A percentile compares a stretch with the other conserved stretches of the same genome.
phyloP scores from a whole-genome alignment of 345 rosid species.

The Corchorus capsularis region DNA sequence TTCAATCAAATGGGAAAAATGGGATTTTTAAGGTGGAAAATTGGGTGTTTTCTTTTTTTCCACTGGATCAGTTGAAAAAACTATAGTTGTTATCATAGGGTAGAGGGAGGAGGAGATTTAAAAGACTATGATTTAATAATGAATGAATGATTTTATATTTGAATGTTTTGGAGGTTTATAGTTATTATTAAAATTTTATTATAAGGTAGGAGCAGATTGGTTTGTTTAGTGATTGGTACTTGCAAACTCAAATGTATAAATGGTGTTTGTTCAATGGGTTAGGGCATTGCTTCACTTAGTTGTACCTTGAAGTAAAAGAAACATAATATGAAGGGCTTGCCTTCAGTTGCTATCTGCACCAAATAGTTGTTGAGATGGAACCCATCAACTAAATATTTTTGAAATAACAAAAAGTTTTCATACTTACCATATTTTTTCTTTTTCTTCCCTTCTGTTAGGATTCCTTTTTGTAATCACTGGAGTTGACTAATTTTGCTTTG shows the following conservation, averaged over 20 bases:
- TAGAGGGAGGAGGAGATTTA: not conserved
- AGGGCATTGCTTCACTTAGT: conserved; percentile 36
- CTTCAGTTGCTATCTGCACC: conserved; percentile 41
- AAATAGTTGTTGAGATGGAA: conserved; percentile 56
- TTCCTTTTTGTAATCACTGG: not conserved
- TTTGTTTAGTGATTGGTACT: conserved; percentile 28
- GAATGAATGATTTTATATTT: conserved; percentile 12
- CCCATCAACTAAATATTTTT: conserved; percentile 40
- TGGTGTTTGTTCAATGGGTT: conserved; percentile 7
- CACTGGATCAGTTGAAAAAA: not conserved
- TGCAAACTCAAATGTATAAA: conserved; percentile 24
- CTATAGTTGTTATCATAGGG: not conserved
- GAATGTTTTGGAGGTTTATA: not conserved
- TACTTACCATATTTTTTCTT: not conserved
- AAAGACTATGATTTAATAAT: conserved; percentile 13
- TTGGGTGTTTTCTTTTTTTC: not conserved
- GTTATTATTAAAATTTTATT: not conserved
- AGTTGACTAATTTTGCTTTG: conserved; percentile 6
- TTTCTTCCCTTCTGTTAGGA: not conserved
- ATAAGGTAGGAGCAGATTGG: conserved; percentile 20
- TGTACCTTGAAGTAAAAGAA: conserved; percentile 46
- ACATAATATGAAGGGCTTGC: conserved; percentile 5
- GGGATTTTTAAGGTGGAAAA: not conserved
- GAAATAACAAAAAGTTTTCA: conserved; percentile 9
- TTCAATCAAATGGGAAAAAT: not conserved